Percentiles rank a stretch among this genome's conserved stretches.
phyloP scores from a whole-genome alignment of 345 rosid genomes.

The Eucalyptus leucophloia region DNA sequence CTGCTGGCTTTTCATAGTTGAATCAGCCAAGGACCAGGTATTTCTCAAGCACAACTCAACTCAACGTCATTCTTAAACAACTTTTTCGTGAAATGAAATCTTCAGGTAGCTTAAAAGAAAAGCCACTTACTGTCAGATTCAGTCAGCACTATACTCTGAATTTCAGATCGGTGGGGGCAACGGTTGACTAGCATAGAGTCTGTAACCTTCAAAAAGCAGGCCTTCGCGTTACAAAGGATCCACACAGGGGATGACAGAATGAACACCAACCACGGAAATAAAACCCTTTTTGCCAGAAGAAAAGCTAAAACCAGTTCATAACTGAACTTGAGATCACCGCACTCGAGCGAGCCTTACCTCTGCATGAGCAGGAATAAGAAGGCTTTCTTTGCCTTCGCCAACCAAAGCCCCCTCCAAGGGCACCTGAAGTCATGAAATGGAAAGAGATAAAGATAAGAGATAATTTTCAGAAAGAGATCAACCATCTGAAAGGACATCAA shows the following conservation, averaged over 20 bases:
- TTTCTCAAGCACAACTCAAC: background rate
- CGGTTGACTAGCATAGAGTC: constrained; percentile 28
- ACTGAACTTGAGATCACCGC: background rate
- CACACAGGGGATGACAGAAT: background rate
- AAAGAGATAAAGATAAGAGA: background rate
- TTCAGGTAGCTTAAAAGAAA: background rate
- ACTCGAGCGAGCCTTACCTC: constrained; percentile 9
- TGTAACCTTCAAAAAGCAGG: constrained; percentile 12
- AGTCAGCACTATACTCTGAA: constrained; percentile 40
- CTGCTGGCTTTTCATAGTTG: background rate
- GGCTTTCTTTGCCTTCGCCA: constrained; percentile 47
- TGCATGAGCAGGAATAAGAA: constrained; percentile 35
- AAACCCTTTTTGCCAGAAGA: background rate
- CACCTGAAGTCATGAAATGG: constrained; percentile 12
- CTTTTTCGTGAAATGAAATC: background rate
- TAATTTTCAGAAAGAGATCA: background rate
- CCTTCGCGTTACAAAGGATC: background rate
- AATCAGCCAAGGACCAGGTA: background rate
- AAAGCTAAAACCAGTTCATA: background rate
- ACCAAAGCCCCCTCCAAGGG: constrained; percentile 24
- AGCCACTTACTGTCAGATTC: constrained; percentile 35
- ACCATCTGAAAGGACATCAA: background rate
- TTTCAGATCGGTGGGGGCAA: constrained; percentile 61
- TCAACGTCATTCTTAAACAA: background rate
- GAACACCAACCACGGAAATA: background rate